Percentiles rank a stretch among this genome's conserved stretches.
Conservation (phyloP, 306 rosid species). For the Casuarina glauca region DNA sequence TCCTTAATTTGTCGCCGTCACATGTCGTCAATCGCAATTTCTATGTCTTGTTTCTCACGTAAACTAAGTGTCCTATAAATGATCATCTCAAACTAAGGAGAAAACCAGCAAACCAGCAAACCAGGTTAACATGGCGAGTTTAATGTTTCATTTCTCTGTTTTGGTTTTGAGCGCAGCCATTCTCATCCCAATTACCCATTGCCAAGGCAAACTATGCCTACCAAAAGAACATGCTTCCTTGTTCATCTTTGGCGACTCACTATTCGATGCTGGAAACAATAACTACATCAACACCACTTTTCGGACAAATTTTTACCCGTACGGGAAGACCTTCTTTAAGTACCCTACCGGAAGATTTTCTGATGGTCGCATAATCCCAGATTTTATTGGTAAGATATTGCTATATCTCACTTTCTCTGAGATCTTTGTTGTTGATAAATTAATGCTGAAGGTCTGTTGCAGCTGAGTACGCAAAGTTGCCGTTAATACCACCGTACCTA, state of each 20-base stretch:
- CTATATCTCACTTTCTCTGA: neutral
- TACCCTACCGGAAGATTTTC: conserved; percentile 46
- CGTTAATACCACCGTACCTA: conserved; percentile 43
- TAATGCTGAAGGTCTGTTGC: neutral
- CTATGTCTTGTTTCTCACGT: too few relatives aligned
- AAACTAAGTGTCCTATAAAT: too few relatives aligned
- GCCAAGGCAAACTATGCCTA: conserved; percentile 5
- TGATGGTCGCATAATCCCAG: conserved; percentile 48
- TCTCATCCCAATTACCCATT: neutral
- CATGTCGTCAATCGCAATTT: too few relatives aligned
- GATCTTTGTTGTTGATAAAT: neutral
- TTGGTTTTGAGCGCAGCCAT: conserved; percentile 12
- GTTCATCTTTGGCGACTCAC: conserved; percentile 65
- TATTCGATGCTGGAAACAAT: conserved; percentile 62
- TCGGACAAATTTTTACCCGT: conserved; percentile 39
- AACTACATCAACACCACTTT: conserved; percentile 32
- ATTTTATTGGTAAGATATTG: conserved; percentile 42
- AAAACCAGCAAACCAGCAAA: too few relatives aligned
- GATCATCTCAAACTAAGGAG: too few relatives aligned
- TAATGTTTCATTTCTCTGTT: conserved; percentile 11
- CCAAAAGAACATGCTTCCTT: conserved; percentile 30
- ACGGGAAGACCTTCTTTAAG: conserved; percentile 53
- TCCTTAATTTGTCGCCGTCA: too few relatives aligned
- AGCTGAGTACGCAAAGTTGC: conserved; percentile 55
- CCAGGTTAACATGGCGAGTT: neutral